A percentile compares a stretch with the other conserved stretches of the same genome.
Evolutionary conservation across 23 red algal genomes (phyloP).

Genomic region (Gracilaria domingensis): DNA sequence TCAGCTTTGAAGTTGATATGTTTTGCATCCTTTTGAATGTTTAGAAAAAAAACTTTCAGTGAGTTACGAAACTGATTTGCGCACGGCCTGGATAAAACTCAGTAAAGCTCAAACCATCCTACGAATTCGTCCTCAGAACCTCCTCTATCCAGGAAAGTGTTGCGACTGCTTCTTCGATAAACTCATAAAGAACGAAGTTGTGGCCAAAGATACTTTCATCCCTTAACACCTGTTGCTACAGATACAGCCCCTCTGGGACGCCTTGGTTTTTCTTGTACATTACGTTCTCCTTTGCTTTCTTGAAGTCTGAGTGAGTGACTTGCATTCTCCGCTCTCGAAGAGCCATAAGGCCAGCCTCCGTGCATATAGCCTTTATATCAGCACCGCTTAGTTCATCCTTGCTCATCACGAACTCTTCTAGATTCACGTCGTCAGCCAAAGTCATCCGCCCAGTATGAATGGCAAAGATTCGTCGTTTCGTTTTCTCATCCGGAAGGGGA

Average conservation of each 20-base stretch:
- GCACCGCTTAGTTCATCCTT: constrained; percentile 97
- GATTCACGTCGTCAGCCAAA: constrained; percentile 94
- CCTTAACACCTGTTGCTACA: constrained; percentile 42
- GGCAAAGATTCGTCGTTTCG: constrained; percentile 93
- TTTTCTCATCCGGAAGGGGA: constrained; percentile 99
- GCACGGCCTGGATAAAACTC: no score
- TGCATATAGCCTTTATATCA: constrained; percentile 99
- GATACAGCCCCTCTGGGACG: constrained; percentile 92
- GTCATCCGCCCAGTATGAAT: constrained; percentile 99
- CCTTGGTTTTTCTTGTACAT: constrained; percentile 96
- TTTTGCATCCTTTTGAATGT: no score
- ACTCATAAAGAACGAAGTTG: not conserved
- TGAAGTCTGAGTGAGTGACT: constrained; percentile 94
- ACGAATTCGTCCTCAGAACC: not conserved
- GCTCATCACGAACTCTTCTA: constrained; percentile 97
- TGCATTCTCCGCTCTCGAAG: constrained; percentile 97
- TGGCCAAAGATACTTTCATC: not conserved
- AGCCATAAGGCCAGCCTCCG: constrained; percentile 98
- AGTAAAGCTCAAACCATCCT: not conserved
- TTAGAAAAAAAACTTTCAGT: no score
- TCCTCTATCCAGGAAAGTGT: not conserved
- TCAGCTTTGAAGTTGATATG: no score
- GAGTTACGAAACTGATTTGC: no score
- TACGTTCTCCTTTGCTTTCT: constrained; percentile 93
- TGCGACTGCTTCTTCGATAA: not conserved